phyloP scores from a whole-genome alignment of 208 protist genomes.

The Trypanosomatidae sp. region DNA sequence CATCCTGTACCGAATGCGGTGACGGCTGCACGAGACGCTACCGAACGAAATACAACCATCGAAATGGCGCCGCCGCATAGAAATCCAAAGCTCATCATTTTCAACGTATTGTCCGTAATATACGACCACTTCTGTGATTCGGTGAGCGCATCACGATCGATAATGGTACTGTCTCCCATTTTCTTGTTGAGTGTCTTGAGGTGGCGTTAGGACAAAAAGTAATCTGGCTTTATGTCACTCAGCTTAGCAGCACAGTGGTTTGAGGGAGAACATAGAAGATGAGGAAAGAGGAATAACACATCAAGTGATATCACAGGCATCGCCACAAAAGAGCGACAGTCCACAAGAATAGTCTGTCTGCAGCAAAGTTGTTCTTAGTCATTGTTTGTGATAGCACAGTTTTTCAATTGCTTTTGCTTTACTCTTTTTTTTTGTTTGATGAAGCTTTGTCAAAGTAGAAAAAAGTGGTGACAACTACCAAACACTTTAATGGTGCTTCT shows the following conservation, averaged over 20 bases:
- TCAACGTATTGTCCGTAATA: conserved; percentile 77
- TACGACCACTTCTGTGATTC: conserved; percentile 82
- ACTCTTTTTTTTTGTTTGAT: background rate
- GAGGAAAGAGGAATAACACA: background rate
- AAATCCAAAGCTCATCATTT: conserved; percentile 74
- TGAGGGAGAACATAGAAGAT: background rate
- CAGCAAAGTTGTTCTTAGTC: background rate
- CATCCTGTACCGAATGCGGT: conserved; percentile 75
- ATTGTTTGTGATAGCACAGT: background rate
- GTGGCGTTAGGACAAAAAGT: conserved; percentile 11
- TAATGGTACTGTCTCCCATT: conserved; percentile 26
- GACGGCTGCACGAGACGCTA: conserved; percentile 45
- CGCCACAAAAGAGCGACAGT: background rate
- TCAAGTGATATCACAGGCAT: background rate
- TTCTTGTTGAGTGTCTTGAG: conserved; percentile 9
- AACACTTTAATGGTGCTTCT: conserved; percentile 47
- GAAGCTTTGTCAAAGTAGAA: conserved; percentile 14
- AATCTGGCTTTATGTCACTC: background rate
- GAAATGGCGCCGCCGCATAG: conserved; percentile 60
- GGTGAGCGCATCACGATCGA: conserved; percentile 65
- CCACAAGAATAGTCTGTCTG: background rate
- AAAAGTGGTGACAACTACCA: conserved; percentile 15
- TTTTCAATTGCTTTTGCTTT: conserved; percentile 11
- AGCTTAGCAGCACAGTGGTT: background rate
- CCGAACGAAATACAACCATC: conserved; percentile 68